Percentiles rank a stretch among this genome's conserved stretches.
These are phyloP conservation scores for Penicillium sp. DNA, from an alignment of 2,329 filamentous ascomycete genomes.

Conservation along the genomic window DNA sequence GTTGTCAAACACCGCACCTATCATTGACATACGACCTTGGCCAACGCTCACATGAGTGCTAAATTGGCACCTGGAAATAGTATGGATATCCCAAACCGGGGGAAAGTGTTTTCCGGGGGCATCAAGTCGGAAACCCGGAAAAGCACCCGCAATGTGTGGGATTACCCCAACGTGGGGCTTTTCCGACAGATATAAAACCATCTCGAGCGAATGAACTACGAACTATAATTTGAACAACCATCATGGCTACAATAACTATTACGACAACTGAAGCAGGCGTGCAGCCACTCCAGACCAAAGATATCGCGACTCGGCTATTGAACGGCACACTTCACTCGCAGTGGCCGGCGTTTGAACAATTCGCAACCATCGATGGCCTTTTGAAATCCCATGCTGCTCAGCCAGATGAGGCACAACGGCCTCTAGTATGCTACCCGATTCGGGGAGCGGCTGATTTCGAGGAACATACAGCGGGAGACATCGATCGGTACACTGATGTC, in stretches of 20 bases:
- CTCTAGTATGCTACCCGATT: slow-evolving; percentile 23
- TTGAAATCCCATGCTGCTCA: slow-evolving; percentile 21
- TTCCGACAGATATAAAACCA: slow-evolving; percentile 7
- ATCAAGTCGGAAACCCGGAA: slow-evolving; percentile 13
- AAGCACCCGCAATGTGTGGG: slow-evolving; percentile 10
- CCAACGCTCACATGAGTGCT: background rate
- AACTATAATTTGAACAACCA: background rate
- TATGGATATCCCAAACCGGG: background rate
- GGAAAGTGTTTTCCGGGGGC: slow-evolving; percentile 1
- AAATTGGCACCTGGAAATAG: background rate
- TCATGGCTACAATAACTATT: slow-evolving; percentile 10
- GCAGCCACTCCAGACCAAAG: slow-evolving; percentile 12
- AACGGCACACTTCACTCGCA: slow-evolving; percentile 24
- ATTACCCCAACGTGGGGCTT: slow-evolving; percentile 1
- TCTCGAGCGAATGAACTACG: background rate
- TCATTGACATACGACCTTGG: accelerated
- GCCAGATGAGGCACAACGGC: slow-evolving; percentile 11
- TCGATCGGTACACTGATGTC: slow-evolving; percentile 25
- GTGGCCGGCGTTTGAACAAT: slow-evolving; percentile 20
- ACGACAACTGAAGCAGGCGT: slow-evolving; percentile 8
- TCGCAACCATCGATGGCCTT: slow-evolving; percentile 22
- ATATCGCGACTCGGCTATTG: slow-evolving; percentile 20
- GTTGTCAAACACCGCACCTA: background rate
- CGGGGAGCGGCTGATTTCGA: slow-evolving; percentile 20
- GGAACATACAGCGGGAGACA: slow-evolving; percentile 20